phyloP scores from a whole-genome alignment of 1,139 yeast genomes.

The Wickerhamomyces sp. region DNA sequence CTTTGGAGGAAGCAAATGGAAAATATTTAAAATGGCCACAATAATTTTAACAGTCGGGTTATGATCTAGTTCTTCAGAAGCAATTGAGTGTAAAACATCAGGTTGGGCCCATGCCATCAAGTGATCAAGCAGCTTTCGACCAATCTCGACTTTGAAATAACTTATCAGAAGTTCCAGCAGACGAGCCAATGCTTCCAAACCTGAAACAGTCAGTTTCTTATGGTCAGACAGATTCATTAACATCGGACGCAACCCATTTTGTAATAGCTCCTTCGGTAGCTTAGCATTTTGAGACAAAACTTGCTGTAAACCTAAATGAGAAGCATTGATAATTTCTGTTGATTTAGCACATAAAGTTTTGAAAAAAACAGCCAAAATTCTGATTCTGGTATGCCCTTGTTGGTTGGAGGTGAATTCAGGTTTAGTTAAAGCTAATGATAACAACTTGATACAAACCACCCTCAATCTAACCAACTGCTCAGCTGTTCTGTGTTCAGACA shows the following conservation, averaged over 20 bases:
- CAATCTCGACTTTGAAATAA: conserved; percentile 95
- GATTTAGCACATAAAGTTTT: conserved; percentile 87
- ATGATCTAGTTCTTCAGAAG: conserved; percentile 71
- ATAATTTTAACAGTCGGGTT: conserved; percentile 82
- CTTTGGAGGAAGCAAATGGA: conserved; percentile 86
- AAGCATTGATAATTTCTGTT: conserved; percentile 85
- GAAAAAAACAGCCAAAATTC: conserved; percentile 90
- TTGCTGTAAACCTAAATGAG: conserved; percentile 80
- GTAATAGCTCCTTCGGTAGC: conserved; percentile 87
- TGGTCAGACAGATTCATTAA: conserved; percentile 92
- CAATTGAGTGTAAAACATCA: conserved; percentile 61
- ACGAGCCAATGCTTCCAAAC: conserved; percentile 87
- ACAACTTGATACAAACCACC: conserved; percentile 80
- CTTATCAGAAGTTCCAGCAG: conserved; percentile 82
- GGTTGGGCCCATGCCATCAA: conserved; percentile 97
- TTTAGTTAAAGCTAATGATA: conserved; percentile 79
- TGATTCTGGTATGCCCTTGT: conserved; percentile 76
- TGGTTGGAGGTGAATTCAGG: conserved; percentile 68
- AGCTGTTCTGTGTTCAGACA: conserved; percentile 81
- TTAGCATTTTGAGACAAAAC: conserved; percentile 84
- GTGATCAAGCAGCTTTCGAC: conserved; percentile 88
- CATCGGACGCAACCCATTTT: conserved; percentile 93
- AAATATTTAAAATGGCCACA: conserved; percentile 85
- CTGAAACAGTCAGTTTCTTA: conserved; percentile 82
- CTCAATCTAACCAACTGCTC: conserved; percentile 83